Base-by-base conservation (phyloP, 345 rosid genomes). In the Eutrema heterophyllum region DNA sequence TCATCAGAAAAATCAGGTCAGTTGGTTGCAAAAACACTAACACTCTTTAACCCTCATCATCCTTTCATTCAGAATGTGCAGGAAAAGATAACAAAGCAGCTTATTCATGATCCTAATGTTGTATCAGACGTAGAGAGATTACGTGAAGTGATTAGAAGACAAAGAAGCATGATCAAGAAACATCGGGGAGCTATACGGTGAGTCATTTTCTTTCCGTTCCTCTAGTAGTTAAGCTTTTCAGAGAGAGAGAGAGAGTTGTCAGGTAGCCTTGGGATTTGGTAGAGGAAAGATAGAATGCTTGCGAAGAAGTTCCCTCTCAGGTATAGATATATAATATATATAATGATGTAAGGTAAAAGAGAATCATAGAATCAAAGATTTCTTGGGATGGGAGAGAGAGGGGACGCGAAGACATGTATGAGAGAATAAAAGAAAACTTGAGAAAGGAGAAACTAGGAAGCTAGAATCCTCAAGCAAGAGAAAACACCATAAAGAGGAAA, bases 341-440 rank as follows among this genome's bases (percentile, higher is more conserved):
- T 83, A 85, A 78, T 80, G 69, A 72, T 16, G 50, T 76, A 80
- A 21, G 14, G 15, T 35, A 45, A 60, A 67, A 49, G 73, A 52
- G 78, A 73, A 78, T 72, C 81, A 72, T 73, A 78, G 99, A 90
- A 90, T 90, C 91, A 83, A 72, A 84, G 96, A 84, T 94, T 91
- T 84, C 97, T 91, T 85, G 83, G 80, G 86, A 79, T 68, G 71
- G 77, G 76, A 75, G 86, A 81, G 90, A 87, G 87, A 85, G 16
- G 71, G 59, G 78, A 83, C 74, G 84, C 80, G 49, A 71, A 52
- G 72, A 77, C 76, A 75, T 79, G 83, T 65, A 70, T 71, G 81
- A 45, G 81, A 75, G 98, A 96, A 90, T 92, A 86, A 83, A 82
- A 89, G 96, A 86, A 96, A 89, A 90, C 98, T 90, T 96, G 95